A percentile compares a stretch with the other conserved stretches of the same genome.
phyloP scores from a whole-genome alignment of 768 basidiomycete species.

The Pseudohyphozyma bogoriensis region DNA sequence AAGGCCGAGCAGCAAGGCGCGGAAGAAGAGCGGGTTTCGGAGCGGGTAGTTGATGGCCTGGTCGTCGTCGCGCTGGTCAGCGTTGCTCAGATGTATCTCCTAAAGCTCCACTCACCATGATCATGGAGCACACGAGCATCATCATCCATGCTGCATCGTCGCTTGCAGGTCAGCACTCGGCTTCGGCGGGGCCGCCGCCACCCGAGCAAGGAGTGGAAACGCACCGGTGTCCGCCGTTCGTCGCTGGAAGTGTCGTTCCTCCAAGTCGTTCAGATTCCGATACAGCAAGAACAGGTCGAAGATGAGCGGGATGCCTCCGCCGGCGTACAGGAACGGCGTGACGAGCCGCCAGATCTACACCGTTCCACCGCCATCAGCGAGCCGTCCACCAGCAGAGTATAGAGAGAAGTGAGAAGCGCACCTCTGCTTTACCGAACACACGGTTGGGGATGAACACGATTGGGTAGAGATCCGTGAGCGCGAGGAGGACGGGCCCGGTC shows the following conservation, averaged over 20 bases:
- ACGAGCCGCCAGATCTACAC: slow-evolving; percentile 47
- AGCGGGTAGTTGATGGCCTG: slow-evolving; percentile 57
- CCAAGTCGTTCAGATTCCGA: slow-evolving; percentile 56
- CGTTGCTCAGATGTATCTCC: neutral
- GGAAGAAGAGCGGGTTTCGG: slow-evolving; percentile 48
- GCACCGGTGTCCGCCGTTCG: slow-evolving; percentile 73
- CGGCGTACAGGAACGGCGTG: slow-evolving; percentile 64
- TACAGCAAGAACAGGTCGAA: slow-evolving; percentile 66
- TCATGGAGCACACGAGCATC: slow-evolving; percentile 16
- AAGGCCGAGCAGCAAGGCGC: slow-evolving; percentile 57
- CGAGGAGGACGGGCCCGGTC: slow-evolving; percentile 51
- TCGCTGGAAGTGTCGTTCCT: slow-evolving; percentile 49
- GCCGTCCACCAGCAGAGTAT: neutral
- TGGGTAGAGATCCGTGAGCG: slow-evolving; percentile 48
- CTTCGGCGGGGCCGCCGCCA: neutral
- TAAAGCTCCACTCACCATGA: slow-evolving; percentile 11
- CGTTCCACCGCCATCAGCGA: slow-evolving; percentile 34
- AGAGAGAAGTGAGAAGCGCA: slow-evolving; percentile 27
- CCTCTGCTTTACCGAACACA: slow-evolving; percentile 20
- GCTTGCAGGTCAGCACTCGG: neutral
- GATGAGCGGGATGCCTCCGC: slow-evolving; percentile 51
- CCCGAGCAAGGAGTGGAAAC: slow-evolving; percentile 35
- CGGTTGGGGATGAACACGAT: slow-evolving; percentile 48
- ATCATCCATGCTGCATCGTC: slow-evolving; percentile 10
- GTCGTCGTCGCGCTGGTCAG: neutral